These are phyloP conservation scores for Perkinsus chesapeaki DNA, from an alignment of 169 alveolate species.

Conservation along the genomic window DNA sequence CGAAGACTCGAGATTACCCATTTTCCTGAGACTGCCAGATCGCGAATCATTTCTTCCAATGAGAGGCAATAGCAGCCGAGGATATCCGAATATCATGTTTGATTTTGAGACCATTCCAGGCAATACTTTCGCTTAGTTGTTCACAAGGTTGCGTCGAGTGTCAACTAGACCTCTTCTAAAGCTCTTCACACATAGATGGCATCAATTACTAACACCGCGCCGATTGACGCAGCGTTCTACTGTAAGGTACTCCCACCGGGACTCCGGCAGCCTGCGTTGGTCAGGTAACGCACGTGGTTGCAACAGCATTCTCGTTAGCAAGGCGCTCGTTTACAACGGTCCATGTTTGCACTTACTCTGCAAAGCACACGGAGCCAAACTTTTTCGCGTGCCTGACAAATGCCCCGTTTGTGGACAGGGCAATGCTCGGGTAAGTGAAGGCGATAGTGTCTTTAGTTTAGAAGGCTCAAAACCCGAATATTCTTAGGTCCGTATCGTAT, in stretches of 20 bases:
- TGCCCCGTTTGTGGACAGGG: background rate
- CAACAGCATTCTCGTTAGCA: background rate
- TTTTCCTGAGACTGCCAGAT: background rate
- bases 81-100: background rate
- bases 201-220: background rate
- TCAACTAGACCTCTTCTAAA: too few relatives aligned
- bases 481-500: background rate
- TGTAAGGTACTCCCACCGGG: background rate
- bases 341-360: background rate
- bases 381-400: background rate
- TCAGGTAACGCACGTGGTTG: background rate
- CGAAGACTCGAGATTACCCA: conserved; percentile 1
- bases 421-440: background rate
- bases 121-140: background rate
- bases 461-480: background rate
- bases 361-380: background rate
- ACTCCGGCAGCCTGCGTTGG: background rate
- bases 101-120: background rate
- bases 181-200: too few relatives aligned
- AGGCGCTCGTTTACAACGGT: background rate
- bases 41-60: background rate
- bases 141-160: background rate
- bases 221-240: background rate
- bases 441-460: too few relatives aligned
- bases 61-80: background rate